Evolutionary conservation across 805 yeast genomes (phyloP).

Genomic region (Zygoascus flipseniorum): DNA sequence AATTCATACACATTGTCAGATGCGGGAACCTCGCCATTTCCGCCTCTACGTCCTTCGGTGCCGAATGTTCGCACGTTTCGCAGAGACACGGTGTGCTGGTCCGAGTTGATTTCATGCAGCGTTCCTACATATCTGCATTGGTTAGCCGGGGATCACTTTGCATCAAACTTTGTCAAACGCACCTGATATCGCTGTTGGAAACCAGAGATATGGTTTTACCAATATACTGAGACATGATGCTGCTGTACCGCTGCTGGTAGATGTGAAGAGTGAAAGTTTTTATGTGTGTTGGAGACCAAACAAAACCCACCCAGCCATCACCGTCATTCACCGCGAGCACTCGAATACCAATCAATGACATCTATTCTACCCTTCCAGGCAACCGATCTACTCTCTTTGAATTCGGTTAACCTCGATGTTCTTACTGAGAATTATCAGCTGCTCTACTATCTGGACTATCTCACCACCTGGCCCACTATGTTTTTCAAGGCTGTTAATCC

Average conservation of each 20-base stretch:
- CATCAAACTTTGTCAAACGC: conserved; percentile 16
- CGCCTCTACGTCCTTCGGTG: conserved; percentile 79
- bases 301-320: background rate
- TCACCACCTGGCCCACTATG: conserved; percentile 79
- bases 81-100: conserved; percentile 81
- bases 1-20: conserved; percentile 60
- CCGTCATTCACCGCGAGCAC: background rate
- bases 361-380: conserved; percentile 83
- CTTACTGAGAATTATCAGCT: conserved; percentile 87
- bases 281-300: background rate
- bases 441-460: conserved; percentile 75
- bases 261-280: background rate
- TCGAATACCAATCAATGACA: conserved; percentile 48
- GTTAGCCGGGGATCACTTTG: background rate
- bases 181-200: conserved; percentile 65
- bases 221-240: conserved; percentile 76
- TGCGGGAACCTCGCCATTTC: conserved; percentile 62
- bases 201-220: conserved; percentile 82
- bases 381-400: conserved; percentile 66
- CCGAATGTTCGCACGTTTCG: conserved; percentile 76
- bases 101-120: conserved; percentile 82
- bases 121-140: conserved; percentile 68
- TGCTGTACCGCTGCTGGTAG: background rate
- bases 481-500: conserved; percentile 60
- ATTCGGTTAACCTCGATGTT: conserved; percentile 75